A percentile compares a stretch with the other conserved stretches of the same genome.
phyloP scores from a whole-genome alignment of 495 filamentous ascomycete genomes.

The Aspergillus avenaceus region DNA sequence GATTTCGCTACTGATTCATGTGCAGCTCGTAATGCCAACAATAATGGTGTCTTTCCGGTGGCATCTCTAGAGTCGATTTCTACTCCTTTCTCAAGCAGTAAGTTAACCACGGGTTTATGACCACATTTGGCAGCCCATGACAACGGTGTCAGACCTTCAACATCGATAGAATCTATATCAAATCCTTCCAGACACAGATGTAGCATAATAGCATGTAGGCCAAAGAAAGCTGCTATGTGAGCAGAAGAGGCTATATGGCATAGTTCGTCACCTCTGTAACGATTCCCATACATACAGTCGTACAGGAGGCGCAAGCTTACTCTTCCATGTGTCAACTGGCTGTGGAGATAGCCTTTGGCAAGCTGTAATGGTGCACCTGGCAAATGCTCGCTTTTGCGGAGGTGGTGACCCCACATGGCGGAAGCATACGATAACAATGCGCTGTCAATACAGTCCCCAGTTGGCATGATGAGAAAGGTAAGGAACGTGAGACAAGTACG shows the following conservation, averaged over 20 bases:
- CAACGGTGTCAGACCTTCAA: not conserved
- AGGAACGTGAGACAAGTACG: constrained; percentile 9
- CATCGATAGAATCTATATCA: not conserved
- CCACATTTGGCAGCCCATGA: not conserved
- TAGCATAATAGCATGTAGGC: not conserved
- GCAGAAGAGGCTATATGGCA: too few relatives aligned
- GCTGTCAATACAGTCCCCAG: not conserved
- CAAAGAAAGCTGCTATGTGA: not conserved
- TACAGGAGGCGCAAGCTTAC: not conserved
- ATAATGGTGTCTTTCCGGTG: not conserved
- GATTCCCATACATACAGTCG: not conserved
- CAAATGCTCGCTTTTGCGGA: not conserved
- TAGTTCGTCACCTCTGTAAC: not conserved
- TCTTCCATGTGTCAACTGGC: not conserved
- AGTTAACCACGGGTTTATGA: not conserved
- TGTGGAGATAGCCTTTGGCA: not conserved
- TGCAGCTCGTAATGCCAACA: not conserved
- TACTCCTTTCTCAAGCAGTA: not conserved
- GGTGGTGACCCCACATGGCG: constrained; percentile 1
- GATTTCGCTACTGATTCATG: not conserved
- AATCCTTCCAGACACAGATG: not conserved
- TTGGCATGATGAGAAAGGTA: not conserved
- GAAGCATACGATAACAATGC: not conserved
- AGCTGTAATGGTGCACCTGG: not conserved
- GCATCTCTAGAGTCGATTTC: not conserved